Evolutionary conservation across 371 early-diverging fungal species (phyloP), one percentile per base, ranked within the genome.

Genomic region (Mortierella sp.): DNA sequence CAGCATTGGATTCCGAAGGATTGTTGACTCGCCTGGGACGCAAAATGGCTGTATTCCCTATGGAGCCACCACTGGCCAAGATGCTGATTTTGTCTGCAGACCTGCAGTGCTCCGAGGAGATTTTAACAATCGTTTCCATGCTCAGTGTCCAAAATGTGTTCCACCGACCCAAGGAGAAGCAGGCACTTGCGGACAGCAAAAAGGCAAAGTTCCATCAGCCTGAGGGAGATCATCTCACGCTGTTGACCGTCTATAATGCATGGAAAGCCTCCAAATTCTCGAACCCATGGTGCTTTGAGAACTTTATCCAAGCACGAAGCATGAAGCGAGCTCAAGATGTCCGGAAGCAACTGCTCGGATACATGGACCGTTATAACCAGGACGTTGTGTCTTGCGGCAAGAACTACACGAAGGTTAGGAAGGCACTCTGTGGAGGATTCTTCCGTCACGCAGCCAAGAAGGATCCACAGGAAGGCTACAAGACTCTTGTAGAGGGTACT

Each of bases 21-120:
- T 70, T 97, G 39, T 79, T 99, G 70, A 98, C 98, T 9, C 89
- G 92, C 27, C 80, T 97, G n/a, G 98, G 98, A 1, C 82, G 89
- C 51, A 95, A 95, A 79, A 98, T 99, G 99, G 97, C 99, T 4
- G 98, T 97, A 60, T 97, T 99, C 78, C 99, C 99, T 6, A 84
- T 97, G 75, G 96, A 96, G 42, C 98, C 99, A 11, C 89, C 92
- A 49, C 82, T 98, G 37, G 88, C 97, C 44, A 97, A 97, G 79
- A 95, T 95, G 90, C 82, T 99, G 55, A 93, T 99, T 65, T 81
- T 90, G 39, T 93, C 94, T 14, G 95, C 93, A 12, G 96, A 97
- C 59, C 73, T 95, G 41, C 90, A 94, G 12, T 99, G 99, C 73
- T 94, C 95, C 9, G 98, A 97, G 60, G 99, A 99, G 73, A 92